Evolutionary conservation across 2,329 filamentous ascomycete species (phyloP), one percentile per base, ranked within the genome.

Genomic region (Coniochaeta hoffmannii): DNA sequence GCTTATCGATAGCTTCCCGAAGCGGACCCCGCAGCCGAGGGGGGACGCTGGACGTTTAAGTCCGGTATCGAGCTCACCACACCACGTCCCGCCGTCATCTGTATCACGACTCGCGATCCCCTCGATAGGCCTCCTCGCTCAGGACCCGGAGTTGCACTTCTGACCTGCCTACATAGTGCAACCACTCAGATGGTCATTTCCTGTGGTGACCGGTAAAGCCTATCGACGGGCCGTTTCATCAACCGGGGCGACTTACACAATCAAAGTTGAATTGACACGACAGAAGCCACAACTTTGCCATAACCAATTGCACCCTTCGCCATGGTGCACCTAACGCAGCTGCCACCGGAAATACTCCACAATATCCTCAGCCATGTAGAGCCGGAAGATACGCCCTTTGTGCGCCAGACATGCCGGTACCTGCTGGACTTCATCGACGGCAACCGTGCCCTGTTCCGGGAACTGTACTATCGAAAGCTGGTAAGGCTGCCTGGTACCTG

Each of bases 291-390:
- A 32, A 32, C 30, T 7, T 7, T 32, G 7, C 30, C 30, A n/a
- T 14, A 17, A 36, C 5, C 35, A 36, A n/a, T n/a, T n/a, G 35
- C 24, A 24, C 4, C 38, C 38, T 17, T 24, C 52, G 66, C 55
- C 38, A 71, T 70, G 68, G 57, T 46, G 26, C 41, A 46, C 22
- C 24, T 46, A 19, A 46, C 41, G 12, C 41, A 46, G 15, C 49
- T 87, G 22, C 83, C 85, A 9, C 74, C 79, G 7, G 86, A 89
- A 72, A 76, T 88, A 41, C 65, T 88, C 26, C 81, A 86, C 62
- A 72, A 78, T 63, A 81, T 89, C 60, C 72, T 89, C 59, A 69
- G 66, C 56, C 75, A 77, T 60, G 73, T 87, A 35, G 69, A 79
- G 28, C 81, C 83, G 1, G 66, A 69, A 38, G 85, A 88, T 59